Conservation (phyloP, 2,329 filamentous ascomycete species). For the Grosmannia clavigera region DNA sequence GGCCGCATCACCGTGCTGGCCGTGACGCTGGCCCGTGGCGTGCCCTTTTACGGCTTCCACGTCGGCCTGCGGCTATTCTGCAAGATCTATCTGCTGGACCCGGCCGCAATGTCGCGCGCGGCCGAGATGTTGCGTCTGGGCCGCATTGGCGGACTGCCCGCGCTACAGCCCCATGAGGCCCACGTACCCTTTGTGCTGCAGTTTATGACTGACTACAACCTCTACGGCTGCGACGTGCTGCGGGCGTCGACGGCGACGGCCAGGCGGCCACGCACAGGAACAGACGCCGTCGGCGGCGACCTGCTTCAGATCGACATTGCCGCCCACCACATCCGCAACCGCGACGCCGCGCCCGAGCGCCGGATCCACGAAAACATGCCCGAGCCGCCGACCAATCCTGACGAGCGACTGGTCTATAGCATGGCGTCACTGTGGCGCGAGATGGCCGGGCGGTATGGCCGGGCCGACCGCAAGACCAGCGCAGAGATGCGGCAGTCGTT, state of each 20-base stretch:
- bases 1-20: conserved; percentile 63
- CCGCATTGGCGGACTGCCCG: conserved; percentile 53
- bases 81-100: conserved; percentile 91
- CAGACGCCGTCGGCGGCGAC: conserved; percentile 35
- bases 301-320: conserved; percentile 73
- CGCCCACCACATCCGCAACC: conserved; percentile 78
- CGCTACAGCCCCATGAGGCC: conserved; percentile 88
- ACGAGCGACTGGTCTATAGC: conserved; percentile 76
- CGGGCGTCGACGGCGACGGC: conserved; percentile 49
- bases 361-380: conserved; percentile 76
- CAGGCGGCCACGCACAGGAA: conserved; percentile 47
- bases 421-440: conserved; percentile 75
- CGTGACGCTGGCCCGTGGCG: conserved; percentile 81
- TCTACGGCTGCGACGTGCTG: conserved; percentile 87
- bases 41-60: conserved; percentile 92
- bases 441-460: conserved; percentile 18
- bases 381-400: conserved; percentile 54
- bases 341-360: conserved; percentile 62
- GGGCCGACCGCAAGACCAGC: conserved; percentile 64
- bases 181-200: conserved; percentile 87
- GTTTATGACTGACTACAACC: conserved; percentile 97
- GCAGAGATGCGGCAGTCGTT: conserved; percentile 59
- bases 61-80: conserved; percentile 85
- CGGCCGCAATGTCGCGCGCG: conserved; percentile 72
- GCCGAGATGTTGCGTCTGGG: conserved; percentile 81